Evolutionary conservation across 2,329 filamentous ascomycete species (phyloP), one percentile per base, ranked within the genome.

Genomic region (Bisporella sp.): DNA sequence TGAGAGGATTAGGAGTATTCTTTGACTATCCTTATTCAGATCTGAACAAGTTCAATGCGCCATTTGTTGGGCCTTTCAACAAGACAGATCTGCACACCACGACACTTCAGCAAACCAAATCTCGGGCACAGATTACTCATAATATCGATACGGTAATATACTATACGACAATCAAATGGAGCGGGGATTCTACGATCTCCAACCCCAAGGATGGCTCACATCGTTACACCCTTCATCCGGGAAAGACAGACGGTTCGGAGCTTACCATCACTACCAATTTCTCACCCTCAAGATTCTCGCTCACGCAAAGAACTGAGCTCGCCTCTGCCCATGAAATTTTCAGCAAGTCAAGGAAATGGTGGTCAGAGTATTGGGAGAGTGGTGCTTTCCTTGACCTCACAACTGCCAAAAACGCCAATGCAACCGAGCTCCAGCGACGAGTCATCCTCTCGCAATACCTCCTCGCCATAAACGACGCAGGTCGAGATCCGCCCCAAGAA

Each of bases 401-500:
- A 0, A 55, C 61, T 1, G 68, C 68, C 2, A 41, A 47, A 8
- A 68, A 66, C 39, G 51, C 63, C 0, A 67, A 68, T 8, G 70
- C 71, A 4, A 64, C 66, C 1, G 71, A 73, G 48, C 54, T 74
- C 4, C 71, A 73, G 56, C 66, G 71, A n/a, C 66, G 71, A 13
- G 70, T 72, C 29, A 58, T 73, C 2, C 53, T 68, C 5, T 73
- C 71, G 5, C 71, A 73, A 49, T 74, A 74, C 29, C 66, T 71
- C 8, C 62, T 72, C 1, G 66, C 69, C 0, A 68, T 73, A 3
- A 73, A 74, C 37, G 68, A 66, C 6, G 71, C 71, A 4, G 67
- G 67, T 0, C 60, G 68, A 12, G 65, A 69, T 1, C 47, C 61
- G 4, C 70, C 71, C 0, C 71, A 73, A 53, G 71, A 73, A 58